Percentiles rank a stretch among this genome's conserved stretches.
Evolutionary conservation across 352 stramenopile species (phyloP).

Genomic region (Peronosclerospora sorghi): DNA sequence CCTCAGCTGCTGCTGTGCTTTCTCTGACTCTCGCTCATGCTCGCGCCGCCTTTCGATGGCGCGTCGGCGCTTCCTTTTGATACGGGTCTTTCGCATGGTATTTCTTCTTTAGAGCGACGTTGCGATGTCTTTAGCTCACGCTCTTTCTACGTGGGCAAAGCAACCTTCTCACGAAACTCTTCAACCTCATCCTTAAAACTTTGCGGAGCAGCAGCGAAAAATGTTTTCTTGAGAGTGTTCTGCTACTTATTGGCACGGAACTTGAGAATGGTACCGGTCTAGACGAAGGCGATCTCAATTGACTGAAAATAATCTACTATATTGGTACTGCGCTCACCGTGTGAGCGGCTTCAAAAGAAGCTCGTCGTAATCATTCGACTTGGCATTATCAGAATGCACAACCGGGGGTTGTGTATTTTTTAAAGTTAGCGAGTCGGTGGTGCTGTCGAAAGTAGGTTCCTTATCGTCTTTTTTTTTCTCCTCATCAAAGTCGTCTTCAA

Average conservation of each 20-base stretch:
- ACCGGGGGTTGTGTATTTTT: slow-evolving; percentile 7
- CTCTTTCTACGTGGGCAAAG: slow-evolving; percentile 54
- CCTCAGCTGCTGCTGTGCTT: slow-evolving; percentile 21
- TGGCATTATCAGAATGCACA: slow-evolving; percentile 7
- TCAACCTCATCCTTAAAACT: slow-evolving; percentile 67
- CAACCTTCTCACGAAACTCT: slow-evolving; percentile 54
- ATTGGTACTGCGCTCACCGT: slow-evolving; percentile 14
- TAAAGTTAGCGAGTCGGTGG: slow-evolving; percentile 8
- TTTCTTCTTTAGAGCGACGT: slow-evolving; percentile 44
- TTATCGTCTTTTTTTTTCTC: slow-evolving; percentile 6
- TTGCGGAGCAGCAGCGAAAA: slow-evolving; percentile 67
- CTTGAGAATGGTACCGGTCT: too few relatives aligned
- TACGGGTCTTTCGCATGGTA: slow-evolving; percentile 50
- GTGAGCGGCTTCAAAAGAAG: slow-evolving; percentile 51
- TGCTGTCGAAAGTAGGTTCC: neutral
- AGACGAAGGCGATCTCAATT: too few relatives aligned
- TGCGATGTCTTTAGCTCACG: slow-evolving; percentile 64
- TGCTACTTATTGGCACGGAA: slow-evolving; percentile 7
- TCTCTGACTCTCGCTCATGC: slow-evolving; percentile 37
- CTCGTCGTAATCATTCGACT: slow-evolving; percentile 35
- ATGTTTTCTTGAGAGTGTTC: slow-evolving; percentile 16
- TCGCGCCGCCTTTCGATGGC: slow-evolving; percentile 50
- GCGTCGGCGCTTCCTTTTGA: slow-evolving; percentile 65
- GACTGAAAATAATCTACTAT: too few relatives aligned
- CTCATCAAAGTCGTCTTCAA: slow-evolving; percentile 40